These are phyloP conservation scores for Thielaviopsis musarum DNA, from an alignment of 2,329 filamentous ascomycete species.

Conservation along the genomic window DNA sequence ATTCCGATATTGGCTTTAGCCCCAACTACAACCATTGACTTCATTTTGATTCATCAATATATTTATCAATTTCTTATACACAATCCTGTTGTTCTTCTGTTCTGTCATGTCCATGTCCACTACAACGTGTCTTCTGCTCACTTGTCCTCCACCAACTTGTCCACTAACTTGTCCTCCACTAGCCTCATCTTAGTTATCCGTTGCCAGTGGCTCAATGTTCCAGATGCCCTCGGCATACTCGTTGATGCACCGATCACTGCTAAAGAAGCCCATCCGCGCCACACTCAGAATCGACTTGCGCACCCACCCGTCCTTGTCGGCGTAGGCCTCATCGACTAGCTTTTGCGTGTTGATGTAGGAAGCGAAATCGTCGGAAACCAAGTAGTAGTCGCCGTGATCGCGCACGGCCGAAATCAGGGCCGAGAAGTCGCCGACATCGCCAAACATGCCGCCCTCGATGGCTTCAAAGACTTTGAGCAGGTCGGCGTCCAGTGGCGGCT, in stretches of 20 bases:
- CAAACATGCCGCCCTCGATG: slow-evolving; percentile 69
- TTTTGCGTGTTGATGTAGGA: slow-evolving; percentile 84
- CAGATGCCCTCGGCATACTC: slow-evolving; percentile 96
- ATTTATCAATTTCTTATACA: neutral
- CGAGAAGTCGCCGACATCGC: slow-evolving; percentile 60
- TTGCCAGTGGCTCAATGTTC: slow-evolving; percentile 69
- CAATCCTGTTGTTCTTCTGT: neutral
- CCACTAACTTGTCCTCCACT: no score
- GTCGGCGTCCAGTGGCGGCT: slow-evolving; percentile 45
- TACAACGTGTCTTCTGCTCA: no score
- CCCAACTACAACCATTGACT: neutral
- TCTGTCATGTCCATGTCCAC: neutral
- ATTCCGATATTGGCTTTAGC: neutral
- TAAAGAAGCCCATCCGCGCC: slow-evolving; percentile 93
- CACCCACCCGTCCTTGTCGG: slow-evolving; percentile 83
- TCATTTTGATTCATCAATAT: neutral
- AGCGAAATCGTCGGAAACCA: slow-evolving; percentile 94
- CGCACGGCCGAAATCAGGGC: slow-evolving; percentile 71
- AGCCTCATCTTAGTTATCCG: neutral
- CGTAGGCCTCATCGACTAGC: slow-evolving; percentile 82
- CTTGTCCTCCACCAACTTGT: neutral
- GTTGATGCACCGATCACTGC: slow-evolving; percentile 83
- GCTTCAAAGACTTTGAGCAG: slow-evolving; percentile 68
- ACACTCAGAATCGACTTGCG: slow-evolving; percentile 81
- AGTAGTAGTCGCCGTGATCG: slow-evolving; percentile 92